Percentiles rank a stretch among this genome's conserved stretches.
Conservation (phyloP, 2,329 filamentous ascomycete species). For the Fusarium nygamai region DNA sequence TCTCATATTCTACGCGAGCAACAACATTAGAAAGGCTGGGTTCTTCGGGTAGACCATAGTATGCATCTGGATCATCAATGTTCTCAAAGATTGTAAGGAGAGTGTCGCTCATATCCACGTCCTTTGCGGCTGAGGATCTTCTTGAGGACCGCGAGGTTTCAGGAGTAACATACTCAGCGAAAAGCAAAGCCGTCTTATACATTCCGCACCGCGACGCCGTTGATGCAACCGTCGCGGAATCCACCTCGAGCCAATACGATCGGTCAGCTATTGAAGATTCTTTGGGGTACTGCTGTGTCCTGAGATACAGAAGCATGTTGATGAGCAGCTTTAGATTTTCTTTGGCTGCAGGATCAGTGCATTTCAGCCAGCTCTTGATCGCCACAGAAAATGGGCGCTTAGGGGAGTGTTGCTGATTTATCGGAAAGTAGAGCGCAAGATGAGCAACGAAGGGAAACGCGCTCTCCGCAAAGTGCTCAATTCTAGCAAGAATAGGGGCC, state of each 20-base stretch:
- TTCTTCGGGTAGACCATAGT: slow-evolving; percentile 87
- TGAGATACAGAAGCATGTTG: slow-evolving; percentile 85
- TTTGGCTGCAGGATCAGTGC: slow-evolving; percentile 52
- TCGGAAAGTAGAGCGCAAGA: slow-evolving; percentile 76
- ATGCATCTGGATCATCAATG: slow-evolving; percentile 94
- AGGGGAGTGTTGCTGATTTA: slow-evolving; percentile 67
- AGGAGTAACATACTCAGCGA: slow-evolving; percentile 77
- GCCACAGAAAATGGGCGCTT: slow-evolving; percentile 73
- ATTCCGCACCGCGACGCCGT: slow-evolving; percentile 83
- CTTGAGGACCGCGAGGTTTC: slow-evolving; percentile 68
- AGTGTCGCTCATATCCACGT: slow-evolving; percentile 70
- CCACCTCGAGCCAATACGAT: slow-evolving; percentile 84
- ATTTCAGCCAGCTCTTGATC: slow-evolving; percentile 70
- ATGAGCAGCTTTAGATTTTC: slow-evolving; percentile 78
- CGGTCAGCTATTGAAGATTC: slow-evolving; percentile 85
- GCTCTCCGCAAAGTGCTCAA: slow-evolving; percentile 76
- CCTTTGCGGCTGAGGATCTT: slow-evolving; percentile 69
- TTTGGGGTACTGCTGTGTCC: slow-evolving; percentile 77
- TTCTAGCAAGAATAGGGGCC: slow-evolving; percentile 69
- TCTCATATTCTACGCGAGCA: slow-evolving; percentile 87
- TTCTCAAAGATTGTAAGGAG: slow-evolving; percentile 87
- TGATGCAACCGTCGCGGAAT: slow-evolving; percentile 74
- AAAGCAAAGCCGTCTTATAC: slow-evolving; percentile 85
- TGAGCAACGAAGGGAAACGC: slow-evolving; percentile 88
- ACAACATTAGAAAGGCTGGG: slow-evolving; percentile 82